Base-by-base conservation (phyloP, 345 rosid species). In the Durio zibethinus region DNA sequence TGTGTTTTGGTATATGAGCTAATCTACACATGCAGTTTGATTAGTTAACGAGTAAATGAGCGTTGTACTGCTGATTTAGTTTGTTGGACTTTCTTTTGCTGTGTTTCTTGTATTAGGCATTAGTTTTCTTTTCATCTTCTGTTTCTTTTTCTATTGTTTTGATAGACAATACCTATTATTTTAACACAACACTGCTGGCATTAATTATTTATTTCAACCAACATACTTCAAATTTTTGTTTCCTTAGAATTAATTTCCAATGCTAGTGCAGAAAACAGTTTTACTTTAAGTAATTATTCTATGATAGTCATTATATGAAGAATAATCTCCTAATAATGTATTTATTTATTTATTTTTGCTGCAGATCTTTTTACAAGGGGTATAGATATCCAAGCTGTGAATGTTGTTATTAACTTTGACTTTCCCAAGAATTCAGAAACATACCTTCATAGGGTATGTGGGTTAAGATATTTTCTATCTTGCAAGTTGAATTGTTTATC, bases 331-430 rank as follows among this genome's bases (percentile, higher is more conserved):
- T 82, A 36, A 79, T 48, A 63, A 71, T 33, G 60, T 73, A 21
- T 21, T 15, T 71, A 10, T 33, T 79, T 54, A n/a, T n/a, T n/a
- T n/a, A n/a, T n/a, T n/a, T 35, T 69, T 79, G 75, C 57, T 85
- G 90, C 94, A 94, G 98, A 97, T 89, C 86, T 97, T 40, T 97
- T 97, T 83, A 97, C 99, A 11, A 91, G 99, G 80, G 99, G 99
- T 66, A 97, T 97, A 81, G 99, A 97, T 87, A 97, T 97, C 81
- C 99, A 97, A 88, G 99, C 99, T 16, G 99, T 97, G 72, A 97
- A 97, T 83, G 99, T 97, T 72, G 98, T 97, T 74, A 94, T 97
- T 53, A 97, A 97, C 88, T 97, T 94, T 45, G 99, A 97, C 82
- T 97, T 97, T 73, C 99, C 99, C 31, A 92, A 89, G 90, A 94